Evolutionary conservation across 495 filamentous ascomycete species (phyloP).

Genomic region (Trichodelitschia bisporula): DNA sequence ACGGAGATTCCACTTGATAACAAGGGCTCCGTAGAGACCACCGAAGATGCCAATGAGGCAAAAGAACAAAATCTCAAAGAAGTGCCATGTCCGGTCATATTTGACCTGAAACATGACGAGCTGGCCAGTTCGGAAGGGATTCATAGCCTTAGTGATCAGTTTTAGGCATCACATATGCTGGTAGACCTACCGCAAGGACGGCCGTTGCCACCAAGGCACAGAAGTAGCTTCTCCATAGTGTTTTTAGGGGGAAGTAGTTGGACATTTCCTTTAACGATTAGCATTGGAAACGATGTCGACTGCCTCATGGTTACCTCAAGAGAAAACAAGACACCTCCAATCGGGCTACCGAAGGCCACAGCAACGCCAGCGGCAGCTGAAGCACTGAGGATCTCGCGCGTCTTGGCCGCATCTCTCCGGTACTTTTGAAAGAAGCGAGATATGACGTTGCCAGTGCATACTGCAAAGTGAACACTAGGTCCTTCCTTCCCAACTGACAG

Average conservation of each 20-base stretch:
- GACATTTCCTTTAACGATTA: slow-evolving; percentile 53
- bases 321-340: slow-evolving; percentile 90
- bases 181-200: slow-evolving; percentile 49
- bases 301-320: slow-evolving; percentile 32
- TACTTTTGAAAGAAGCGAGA: slow-evolving; percentile 86
- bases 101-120: slow-evolving; percentile 97
- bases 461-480: slow-evolving; percentile 92
- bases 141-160: slow-evolving; percentile 68
- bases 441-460: slow-evolving; percentile 94
- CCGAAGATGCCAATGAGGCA: slow-evolving; percentile 80
- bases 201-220: slow-evolving; percentile 92
- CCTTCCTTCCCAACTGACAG: slow-evolving; percentile 94
- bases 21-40: slow-evolving; percentile 85
- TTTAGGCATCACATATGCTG: too few species aligned
- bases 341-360: slow-evolving; percentile 91
- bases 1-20: slow-evolving; percentile 94
- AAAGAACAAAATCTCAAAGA: slow-evolving; percentile 89
- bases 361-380: slow-evolving; percentile 89
- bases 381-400: slow-evolving; percentile 80
- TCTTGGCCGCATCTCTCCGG: slow-evolving; percentile 78
- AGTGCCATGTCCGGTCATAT: slow-evolving; percentile 94
- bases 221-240: slow-evolving; percentile 95
- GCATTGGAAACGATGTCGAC: background rate
- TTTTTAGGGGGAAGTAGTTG: slow-evolving; percentile 92
- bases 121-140: slow-evolving; percentile 93